Evolutionary conservation across 2,329 filamentous ascomycete genomes (phyloP), one percentile per base, ranked within the genome.

Genomic region (Trichoderma sp.): DNA sequence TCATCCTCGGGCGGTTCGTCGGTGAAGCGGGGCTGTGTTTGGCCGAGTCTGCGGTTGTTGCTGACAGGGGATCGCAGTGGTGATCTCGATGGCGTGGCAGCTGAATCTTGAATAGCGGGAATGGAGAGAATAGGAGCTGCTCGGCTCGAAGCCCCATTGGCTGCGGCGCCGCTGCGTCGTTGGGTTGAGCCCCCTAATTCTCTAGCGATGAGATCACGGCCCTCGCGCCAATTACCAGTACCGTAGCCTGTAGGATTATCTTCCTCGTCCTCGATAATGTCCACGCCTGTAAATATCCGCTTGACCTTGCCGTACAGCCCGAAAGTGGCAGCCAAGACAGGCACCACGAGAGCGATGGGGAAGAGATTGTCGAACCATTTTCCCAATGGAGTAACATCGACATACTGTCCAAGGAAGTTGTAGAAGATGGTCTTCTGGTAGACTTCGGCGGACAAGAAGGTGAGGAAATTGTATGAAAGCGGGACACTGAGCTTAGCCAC

Each of bases 381-480:
- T 4, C 95, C 94, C 1, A 98, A 84, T 0, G 91, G 89, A 0
- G 94, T 98, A 17, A 98, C 85, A 77, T 95, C 90, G 80, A 99
- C 94, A 12, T 94, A 87, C 57, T 88, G 84, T 7, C 96, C 96
- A 0, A 99, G 87, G 77, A 99, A 97, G 55, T 88, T 81, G 82
- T 95, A 97, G 81, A 98, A 99, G 0, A 91, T 90, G 0, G 95
- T 98, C 76, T 91, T 88, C 71, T 86, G 83, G 78, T 94, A 95
- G 55, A 97, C 88, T 13, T 85, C 85, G 8, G 85, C 86, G 1
- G 93, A 92, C 26, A 98, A 82, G 79, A 98, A 95, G 0, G 95
- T 98, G 80, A 97, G 87, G 79, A 98, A 99, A 82, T 99, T 99
- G 88, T 97, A 99, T 4, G 93, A 91, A 9, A 99, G 86, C 1